Percentiles rank a stretch among this genome's conserved stretches.
These are phyloP conservation scores for Tirmania nivea DNA, from an alignment of 495 filamentous ascomycete species.

Conservation along the genomic window DNA sequence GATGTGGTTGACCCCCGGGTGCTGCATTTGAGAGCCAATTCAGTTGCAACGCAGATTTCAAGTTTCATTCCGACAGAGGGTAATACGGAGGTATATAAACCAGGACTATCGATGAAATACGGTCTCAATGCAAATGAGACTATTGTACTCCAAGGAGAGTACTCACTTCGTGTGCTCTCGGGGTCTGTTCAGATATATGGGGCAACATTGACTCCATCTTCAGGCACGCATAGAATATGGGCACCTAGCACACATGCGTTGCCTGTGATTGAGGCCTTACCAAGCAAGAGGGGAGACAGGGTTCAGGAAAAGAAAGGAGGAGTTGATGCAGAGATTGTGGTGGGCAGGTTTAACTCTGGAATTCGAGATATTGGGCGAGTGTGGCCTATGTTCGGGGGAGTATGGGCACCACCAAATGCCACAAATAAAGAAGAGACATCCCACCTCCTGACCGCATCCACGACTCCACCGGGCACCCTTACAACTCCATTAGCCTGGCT, in stretches of 20 bases:
- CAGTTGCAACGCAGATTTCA: slow-evolving; percentile 12
- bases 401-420: slow-evolving; percentile 30
- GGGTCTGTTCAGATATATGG: slow-evolving; percentile 36
- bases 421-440: slow-evolving; percentile 3
- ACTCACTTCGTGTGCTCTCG: slow-evolving; percentile 34
- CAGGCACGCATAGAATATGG: slow-evolving; percentile 30
- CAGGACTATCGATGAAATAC: slow-evolving; percentile 1
- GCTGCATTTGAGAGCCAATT: neutral
- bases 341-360: slow-evolving; percentile 25
- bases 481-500: slow-evolving; percentile 30
- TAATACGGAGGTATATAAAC: slow-evolving; percentile 6
- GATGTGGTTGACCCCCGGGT: neutral
- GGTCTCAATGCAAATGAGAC: slow-evolving; percentile 21
- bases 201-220: slow-evolving; percentile 30
- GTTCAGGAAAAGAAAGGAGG: slow-evolving; percentile 19
- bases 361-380: slow-evolving; percentile 30
- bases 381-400: slow-evolving; percentile 34
- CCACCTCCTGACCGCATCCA: slow-evolving; percentile 7
- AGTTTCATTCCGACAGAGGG: slow-evolving; percentile 14
- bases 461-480: slow-evolving; percentile 24
- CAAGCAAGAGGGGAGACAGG: slow-evolving; percentile 9
- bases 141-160: slow-evolving; percentile 34
- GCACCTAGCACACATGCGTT: slow-evolving; percentile 43
- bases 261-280: slow-evolving; percentile 32
- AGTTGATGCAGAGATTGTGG: slow-evolving; percentile 26